Evolutionary conservation across 371 early-diverging fungal genomes (phyloP).

Genomic region (Lichtheimia hyalospora): DNA sequence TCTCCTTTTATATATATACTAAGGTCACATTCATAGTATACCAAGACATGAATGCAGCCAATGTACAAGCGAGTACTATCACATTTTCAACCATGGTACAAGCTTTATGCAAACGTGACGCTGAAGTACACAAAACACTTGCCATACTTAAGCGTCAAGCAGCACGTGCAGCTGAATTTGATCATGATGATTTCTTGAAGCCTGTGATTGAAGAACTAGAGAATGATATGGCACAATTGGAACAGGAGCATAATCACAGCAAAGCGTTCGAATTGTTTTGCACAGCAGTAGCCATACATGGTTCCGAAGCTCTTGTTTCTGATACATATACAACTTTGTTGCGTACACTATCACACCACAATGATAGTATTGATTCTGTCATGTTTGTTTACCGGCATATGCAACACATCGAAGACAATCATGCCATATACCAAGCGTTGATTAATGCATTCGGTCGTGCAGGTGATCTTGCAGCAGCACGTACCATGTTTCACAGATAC

Average conservation of each 20-base stretch:
- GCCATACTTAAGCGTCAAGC: conserved; percentile 40
- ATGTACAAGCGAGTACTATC: conserved; percentile 27
- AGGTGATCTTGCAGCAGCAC: conserved; percentile 38
- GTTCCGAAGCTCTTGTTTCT: conserved; percentile 29
- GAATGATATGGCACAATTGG: conserved; percentile 25
- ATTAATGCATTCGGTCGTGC: conserved; percentile 46
- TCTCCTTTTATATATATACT: background rate
- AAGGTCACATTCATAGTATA: conserved; percentile 24
- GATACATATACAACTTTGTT: conserved; percentile 45
- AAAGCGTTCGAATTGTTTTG: conserved; percentile 37
- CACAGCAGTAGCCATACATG: conserved; percentile 19
- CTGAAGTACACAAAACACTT: conserved; percentile 43
- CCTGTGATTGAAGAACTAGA: conserved; percentile 9
- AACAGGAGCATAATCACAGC: conserved; percentile 32
- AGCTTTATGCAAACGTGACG: conserved; percentile 40
- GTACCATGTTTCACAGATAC: conserved; percentile 35
- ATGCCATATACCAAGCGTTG: conserved; percentile 45
- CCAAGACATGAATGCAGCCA: conserved; percentile 34
- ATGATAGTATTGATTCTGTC: conserved; percentile 25
- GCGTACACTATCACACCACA: conserved; percentile 42
- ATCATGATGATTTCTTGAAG: too few relatives aligned
- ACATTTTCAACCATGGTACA: conserved; percentile 37
- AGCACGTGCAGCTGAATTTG: conserved; percentile 22
- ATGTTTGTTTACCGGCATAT: conserved; percentile 35
- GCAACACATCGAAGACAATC: conserved; percentile 16